These are phyloP conservation scores for Hypoxylon sp. DNA, from an alignment of 2,329 filamentous ascomycete genomes.

Conservation along the genomic window DNA sequence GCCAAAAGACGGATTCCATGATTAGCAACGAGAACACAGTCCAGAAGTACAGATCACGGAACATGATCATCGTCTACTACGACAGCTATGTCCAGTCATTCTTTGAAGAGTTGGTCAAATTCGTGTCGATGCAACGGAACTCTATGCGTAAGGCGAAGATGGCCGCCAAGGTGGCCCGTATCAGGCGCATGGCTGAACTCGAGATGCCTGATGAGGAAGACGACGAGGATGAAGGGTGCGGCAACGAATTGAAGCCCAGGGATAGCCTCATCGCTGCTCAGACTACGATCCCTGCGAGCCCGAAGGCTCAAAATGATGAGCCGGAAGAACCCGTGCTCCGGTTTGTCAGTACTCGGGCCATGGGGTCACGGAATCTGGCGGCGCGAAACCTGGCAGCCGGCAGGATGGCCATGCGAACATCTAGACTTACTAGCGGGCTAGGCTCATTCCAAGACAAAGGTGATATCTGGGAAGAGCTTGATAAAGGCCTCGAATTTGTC, in stretches of 20 bases:
- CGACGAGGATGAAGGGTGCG: constrained; percentile 50
- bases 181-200: constrained; percentile 71
- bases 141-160: constrained; percentile 89
- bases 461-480: constrained; percentile 79
- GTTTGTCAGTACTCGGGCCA: constrained; percentile 58
- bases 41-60: constrained; percentile 76
- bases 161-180: constrained; percentile 80
- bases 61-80: constrained; percentile 91
- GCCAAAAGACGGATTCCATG: constrained; percentile 67
- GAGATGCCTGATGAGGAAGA: constrained; percentile 68
- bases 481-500: constrained; percentile 83
- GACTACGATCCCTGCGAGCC: constrained; percentile 27
- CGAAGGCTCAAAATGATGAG: constrained; percentile 31
- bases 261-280: constrained; percentile 48
- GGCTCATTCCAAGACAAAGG: constrained; percentile 52
- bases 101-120: constrained; percentile 86
- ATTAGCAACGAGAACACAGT: constrained; percentile 64
- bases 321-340: constrained; percentile 54
- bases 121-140: constrained; percentile 85
- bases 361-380: constrained; percentile 51
- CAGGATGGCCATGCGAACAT: constrained; percentile 48
- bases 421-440: constrained; percentile 48
- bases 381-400: constrained; percentile 40
- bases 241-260: constrained; percentile 51
- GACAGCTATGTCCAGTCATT: constrained; percentile 87